These are phyloP conservation scores for Galeopsis tetrahit DNA, from an alignment of 257 asterid genomes.

Conservation along the genomic window DNA sequence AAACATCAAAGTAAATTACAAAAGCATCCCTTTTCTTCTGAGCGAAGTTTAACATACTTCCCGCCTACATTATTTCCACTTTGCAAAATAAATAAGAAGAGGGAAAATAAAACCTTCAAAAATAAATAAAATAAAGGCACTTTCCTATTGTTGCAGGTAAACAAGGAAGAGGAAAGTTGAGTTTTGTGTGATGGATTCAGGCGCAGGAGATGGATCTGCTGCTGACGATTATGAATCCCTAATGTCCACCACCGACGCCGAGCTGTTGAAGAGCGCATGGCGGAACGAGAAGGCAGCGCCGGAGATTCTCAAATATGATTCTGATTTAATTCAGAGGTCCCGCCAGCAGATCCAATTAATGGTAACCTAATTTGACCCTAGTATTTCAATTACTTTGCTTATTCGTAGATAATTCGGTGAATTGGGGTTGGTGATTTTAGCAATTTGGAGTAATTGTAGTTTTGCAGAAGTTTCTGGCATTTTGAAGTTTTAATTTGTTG, in stretches of 20 bases:
- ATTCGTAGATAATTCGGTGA: neutral
- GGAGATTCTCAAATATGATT: slow-evolving; percentile 72
- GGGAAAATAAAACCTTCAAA: neutral
- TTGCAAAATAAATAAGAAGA: neutral
- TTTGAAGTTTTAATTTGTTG: slow-evolving; percentile 3
- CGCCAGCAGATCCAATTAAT: slow-evolving; percentile 69
- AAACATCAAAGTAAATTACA: too few species aligned
- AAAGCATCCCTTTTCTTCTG: too few species aligned
- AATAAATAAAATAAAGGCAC: too few species aligned
- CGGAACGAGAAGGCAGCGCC: slow-evolving; percentile 96
- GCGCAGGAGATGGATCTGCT: slow-evolving; percentile 54
- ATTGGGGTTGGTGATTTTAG: slow-evolving; percentile 15
- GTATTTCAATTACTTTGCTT: neutral
- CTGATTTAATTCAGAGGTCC: slow-evolving; percentile 67
- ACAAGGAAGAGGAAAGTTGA: neutral
- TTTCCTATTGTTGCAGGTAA: neutral
- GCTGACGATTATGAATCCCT: slow-evolving; percentile 72
- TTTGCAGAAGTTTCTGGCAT: slow-evolving; percentile 8
- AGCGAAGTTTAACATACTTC: neutral
- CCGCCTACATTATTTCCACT: slow-evolving; percentile 13
- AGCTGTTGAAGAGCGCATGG: slow-evolving; percentile 86
- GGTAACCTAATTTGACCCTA: slow-evolving; percentile 43
- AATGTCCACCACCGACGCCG: slow-evolving; percentile 72
- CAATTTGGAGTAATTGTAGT: slow-evolving; percentile 7
- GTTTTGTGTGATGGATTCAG: slow-evolving; percentile 53